Evolutionary conservation across 371 early-diverging fungal genomes (phyloP), one percentile per base, ranked within the genome.

Genomic region (Aphelidium insulamus): DNA sequence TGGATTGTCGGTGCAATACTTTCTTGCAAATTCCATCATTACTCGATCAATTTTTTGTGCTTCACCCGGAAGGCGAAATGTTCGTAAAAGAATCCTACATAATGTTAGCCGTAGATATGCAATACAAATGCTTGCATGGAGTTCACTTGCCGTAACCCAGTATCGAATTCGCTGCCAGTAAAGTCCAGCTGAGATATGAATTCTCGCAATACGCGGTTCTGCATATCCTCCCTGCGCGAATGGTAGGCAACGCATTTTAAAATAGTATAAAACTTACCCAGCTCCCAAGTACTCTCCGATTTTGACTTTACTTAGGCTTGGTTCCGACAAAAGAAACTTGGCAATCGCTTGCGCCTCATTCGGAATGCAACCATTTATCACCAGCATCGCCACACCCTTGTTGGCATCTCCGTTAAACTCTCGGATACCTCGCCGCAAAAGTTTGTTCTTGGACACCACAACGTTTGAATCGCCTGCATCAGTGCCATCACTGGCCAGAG

Each of bases 241-340:
- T n/a, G n/a, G n/a, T n/a, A n/a, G n/a, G n/a, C n/a, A n/a, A n/a
- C n/a, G n/a, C n/a, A n/a, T n/a, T n/a, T n/a, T n/a, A n/a, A n/a
- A n/a, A n/a, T n/a, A n/a, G n/a, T n/a, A n/a, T n/a, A n/a, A n/a
- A n/a, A n/a, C n/a, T n/a, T n/a, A n/a, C n/a, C n/a, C n/a, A n/a
- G n/a, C n/a, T n/a, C n/a, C 94, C 25, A 98, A 54, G 44, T 71
- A 94, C 54, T 91, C 94, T 31, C 98, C 98, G 44, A 98, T 64
- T 43, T 63, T 54, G 11, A 66, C 54, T 46, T 92, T 86, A 50
- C 72, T 73, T 11, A 88, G 50, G 5, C 76, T 78, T 31, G 75
- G 77, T 10, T 75, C 70, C 20, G 46, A 49, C 21, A 72, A 46
- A 36, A 91, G 49, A 41, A 90, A 80, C 4, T 48, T 37, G 3